phyloP scores from a whole-genome alignment of 2,329 filamentous ascomycete species.

The Mycosphaerella sp. region DNA sequence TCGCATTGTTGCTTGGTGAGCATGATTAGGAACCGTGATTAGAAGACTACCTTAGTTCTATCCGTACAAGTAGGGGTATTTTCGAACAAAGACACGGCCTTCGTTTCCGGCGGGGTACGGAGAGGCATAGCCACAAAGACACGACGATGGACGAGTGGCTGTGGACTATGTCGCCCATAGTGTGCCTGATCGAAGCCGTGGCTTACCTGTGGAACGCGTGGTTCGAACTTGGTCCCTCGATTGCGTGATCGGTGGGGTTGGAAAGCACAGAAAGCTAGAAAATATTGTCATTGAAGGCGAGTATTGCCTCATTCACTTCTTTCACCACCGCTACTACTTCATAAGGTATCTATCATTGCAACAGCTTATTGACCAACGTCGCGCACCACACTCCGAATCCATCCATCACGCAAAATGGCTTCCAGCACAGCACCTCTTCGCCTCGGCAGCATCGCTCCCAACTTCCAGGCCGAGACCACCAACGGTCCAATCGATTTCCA shows the following conservation, averaged over 20 bases:
- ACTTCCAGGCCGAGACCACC: slow-evolving; percentile 65
- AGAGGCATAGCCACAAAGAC: too few relatives aligned
- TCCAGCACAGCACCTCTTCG: slow-evolving; percentile 44
- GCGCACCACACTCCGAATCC: slow-evolving; percentile 14
- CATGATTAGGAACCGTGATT: too few relatives aligned
- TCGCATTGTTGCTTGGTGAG: too few relatives aligned
- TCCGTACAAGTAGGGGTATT: too few relatives aligned
- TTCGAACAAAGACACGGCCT: too few relatives aligned
- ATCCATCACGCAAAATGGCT: slow-evolving; percentile 3
- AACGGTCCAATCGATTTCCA: slow-evolving; percentile 63
- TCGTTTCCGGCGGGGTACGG: too few relatives aligned
- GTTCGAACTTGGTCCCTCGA: background rate
- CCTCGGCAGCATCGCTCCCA: slow-evolving; percentile 60
- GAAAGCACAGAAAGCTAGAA: background rate
- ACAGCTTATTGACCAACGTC: background rate
- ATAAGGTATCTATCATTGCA: background rate
- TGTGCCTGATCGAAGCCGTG: too few relatives aligned
- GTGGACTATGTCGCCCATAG: background rate
- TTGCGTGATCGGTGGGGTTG: slow-evolving; percentile 6
- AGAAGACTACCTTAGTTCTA: too few relatives aligned
- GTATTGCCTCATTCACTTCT: slow-evolving; percentile 1
- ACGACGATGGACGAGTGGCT: background rate
- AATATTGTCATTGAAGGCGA: slow-evolving; percentile 5
- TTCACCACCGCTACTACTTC: background rate
- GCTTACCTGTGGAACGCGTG: background rate